These are phyloP conservation scores for Wickerhamiella alocasiicola DNA, from an alignment of 805 yeast genomes.

Conservation along the genomic window DNA sequence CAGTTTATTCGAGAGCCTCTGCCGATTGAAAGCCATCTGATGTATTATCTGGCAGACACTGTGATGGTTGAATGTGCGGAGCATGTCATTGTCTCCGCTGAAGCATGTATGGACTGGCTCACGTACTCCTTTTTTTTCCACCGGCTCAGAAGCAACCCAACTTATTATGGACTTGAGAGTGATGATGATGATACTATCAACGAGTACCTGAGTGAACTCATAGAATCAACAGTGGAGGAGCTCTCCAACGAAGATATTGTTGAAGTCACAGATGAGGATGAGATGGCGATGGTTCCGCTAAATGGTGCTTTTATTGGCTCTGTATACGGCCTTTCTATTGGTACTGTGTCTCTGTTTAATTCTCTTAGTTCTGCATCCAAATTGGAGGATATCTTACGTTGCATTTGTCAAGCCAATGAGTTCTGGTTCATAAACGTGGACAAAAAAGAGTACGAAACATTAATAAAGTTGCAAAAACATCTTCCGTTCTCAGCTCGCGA, in stretches of 20 bases:
- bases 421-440: conserved; percentile 32
- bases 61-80: conserved; percentile 64
- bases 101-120: conserved; percentile 84
- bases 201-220: conserved; percentile 69
- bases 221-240: conserved; percentile 59
- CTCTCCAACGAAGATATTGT: conserved; percentile 45
- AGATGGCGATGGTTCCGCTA: conserved; percentile 37
- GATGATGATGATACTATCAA: conserved; percentile 64
- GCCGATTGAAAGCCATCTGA: conserved; percentile 73
- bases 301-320: conserved; percentile 67
- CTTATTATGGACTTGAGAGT: conserved; percentile 71
- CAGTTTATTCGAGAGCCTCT: conserved; percentile 61
- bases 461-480: background rate
- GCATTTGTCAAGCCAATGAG: conserved; percentile 56
- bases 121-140: conserved; percentile 75
- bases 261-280: conserved; percentile 34
- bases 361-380: conserved; percentile 41
- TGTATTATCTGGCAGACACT: conserved; percentile 47
- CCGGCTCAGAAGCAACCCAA: conserved; percentile 69
- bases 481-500: background rate
- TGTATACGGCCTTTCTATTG: conserved; percentile 51
- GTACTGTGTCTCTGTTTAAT: conserved; percentile 38
- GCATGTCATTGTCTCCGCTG: conserved; percentile 49
- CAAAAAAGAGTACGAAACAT: background rate
- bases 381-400: conserved; percentile 49